Evolutionary conservation across 495 filamentous ascomycete species (phyloP).

Genomic region (Astrocystis sublimbata): DNA sequence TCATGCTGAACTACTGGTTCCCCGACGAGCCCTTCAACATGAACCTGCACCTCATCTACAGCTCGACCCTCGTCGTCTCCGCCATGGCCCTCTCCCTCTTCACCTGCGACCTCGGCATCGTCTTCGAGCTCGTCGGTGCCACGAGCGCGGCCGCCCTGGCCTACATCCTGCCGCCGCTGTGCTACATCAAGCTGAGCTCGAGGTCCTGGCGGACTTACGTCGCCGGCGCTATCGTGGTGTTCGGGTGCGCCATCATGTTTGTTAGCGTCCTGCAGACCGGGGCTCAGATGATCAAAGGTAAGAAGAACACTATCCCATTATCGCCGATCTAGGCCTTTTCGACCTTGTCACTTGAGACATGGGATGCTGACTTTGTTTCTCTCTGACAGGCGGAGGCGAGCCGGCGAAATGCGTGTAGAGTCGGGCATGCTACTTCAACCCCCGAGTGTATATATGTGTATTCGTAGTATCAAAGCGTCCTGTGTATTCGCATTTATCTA

Average conservation of each 20-base stretch:
- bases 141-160: slow-evolving; percentile 92
- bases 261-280: slow-evolving; percentile 78
- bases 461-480: slow-evolving; percentile 15
- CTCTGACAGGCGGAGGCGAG: slow-evolving; percentile 30
- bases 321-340: not conserved
- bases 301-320: slow-evolving; percentile 22
- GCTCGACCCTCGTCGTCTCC: slow-evolving; percentile 71
- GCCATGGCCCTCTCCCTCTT: slow-evolving; percentile 77
- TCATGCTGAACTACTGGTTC: slow-evolving; percentile 94
- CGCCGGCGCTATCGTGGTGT: slow-evolving; percentile 67
- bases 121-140: slow-evolving; percentile 94
- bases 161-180: slow-evolving; percentile 92
- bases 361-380: not conserved
- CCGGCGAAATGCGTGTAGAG: slow-evolving; percentile 34
- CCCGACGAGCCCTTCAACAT: slow-evolving; percentile 74
- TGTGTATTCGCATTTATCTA: not conserved
- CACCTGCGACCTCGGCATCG: slow-evolving; percentile 88
- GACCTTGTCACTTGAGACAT: not conserved
- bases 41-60: slow-evolving; percentile 83
- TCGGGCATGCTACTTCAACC: not conserved
- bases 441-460: slow-evolving; percentile 13
- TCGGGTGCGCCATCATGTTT: slow-evolving; percentile 80
- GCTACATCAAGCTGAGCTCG: slow-evolving; percentile 88
- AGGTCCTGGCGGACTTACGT: slow-evolving; percentile 73
- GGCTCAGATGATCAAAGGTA: slow-evolving; percentile 60